Conservation (phyloP, 768 basidiomycete genomes). For the Trametes villosa region DNA sequence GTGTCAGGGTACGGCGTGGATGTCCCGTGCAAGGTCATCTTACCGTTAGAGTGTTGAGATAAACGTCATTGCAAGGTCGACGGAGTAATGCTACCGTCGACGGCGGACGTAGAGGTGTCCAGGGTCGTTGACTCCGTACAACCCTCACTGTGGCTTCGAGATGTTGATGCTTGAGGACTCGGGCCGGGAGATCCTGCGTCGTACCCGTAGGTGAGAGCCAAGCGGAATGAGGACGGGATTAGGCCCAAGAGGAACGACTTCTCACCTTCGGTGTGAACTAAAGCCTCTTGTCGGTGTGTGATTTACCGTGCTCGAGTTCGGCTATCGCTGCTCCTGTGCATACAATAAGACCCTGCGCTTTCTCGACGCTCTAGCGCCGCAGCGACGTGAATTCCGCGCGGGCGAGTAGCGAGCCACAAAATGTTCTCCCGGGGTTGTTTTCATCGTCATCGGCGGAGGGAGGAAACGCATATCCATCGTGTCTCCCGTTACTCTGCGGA, state of each 20-base stretch:
- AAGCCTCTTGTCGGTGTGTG: neutral
- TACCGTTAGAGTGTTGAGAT: neutral
- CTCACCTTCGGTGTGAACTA: neutral
- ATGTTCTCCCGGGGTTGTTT: too few relatives aligned
- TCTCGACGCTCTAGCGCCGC: too few relatives aligned
- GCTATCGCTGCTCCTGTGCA: neutral
- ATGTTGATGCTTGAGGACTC: neutral
- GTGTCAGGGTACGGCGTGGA: neutral
- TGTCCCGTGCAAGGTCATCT: neutral
- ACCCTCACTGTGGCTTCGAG: neutral
- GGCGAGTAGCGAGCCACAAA: too few relatives aligned
- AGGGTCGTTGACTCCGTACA: neutral
- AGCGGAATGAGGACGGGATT: neutral
- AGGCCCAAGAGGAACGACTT: neutral
- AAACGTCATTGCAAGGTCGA: neutral
- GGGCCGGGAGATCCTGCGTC: neutral
- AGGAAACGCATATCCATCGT: too few relatives aligned
- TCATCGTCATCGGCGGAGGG: too few relatives aligned
- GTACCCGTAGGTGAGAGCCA: neutral
- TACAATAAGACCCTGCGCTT: too few relatives aligned
- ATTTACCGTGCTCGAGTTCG: neutral
- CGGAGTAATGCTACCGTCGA: neutral
- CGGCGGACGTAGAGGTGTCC: conserved; percentile 5
- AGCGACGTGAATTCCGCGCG: too few relatives aligned
- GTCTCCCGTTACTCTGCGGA: too few relatives aligned